phyloP scores from a whole-genome alignment of 1,139 yeast species.

The Yamadazyma diddensiae region DNA sequence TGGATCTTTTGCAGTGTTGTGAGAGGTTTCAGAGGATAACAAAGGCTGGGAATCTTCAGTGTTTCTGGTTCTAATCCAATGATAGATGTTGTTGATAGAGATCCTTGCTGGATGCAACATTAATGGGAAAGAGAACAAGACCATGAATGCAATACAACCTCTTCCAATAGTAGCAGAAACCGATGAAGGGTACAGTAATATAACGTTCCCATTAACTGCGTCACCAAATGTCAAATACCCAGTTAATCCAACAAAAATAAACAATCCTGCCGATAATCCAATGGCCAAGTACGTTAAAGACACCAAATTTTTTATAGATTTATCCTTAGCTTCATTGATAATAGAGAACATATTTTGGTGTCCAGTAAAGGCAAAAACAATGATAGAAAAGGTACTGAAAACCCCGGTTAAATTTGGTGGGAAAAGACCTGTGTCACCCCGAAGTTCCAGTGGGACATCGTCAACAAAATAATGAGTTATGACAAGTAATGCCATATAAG shows the following conservation, averaged over 20 bases:
- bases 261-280: conserved; percentile 30
- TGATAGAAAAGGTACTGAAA: conserved; percentile 55
- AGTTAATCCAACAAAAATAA: conserved; percentile 38
- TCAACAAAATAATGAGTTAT: conserved; percentile 30
- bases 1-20: conserved; percentile 11
- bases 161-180: conserved; percentile 63
- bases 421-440: conserved; percentile 55
- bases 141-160: conserved; percentile 74
- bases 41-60: conserved; percentile 13
- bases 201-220: conserved; percentile 67
- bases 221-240: conserved; percentile 48
- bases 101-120: conserved; percentile 92
- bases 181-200: conserved; percentile 58
- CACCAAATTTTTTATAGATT: conserved; percentile 48
- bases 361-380: conserved; percentile 49
- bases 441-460: conserved; percentile 43
- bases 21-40: conserved; percentile 48
- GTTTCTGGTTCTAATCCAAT: conserved; percentile 33
- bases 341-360: conserved; percentile 52
- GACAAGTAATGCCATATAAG: conserved; percentile 38
- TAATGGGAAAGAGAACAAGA: conserved; percentile 82
- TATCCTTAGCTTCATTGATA: conserved; percentile 52
- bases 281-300: conserved; percentile 57
- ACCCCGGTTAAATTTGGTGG: conserved; percentile 63
- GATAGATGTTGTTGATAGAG: conserved; percentile 71